phyloP scores from a whole-genome alignment of 2,329 filamentous ascomycete genomes.

The Calonectria pauciramosa region DNA sequence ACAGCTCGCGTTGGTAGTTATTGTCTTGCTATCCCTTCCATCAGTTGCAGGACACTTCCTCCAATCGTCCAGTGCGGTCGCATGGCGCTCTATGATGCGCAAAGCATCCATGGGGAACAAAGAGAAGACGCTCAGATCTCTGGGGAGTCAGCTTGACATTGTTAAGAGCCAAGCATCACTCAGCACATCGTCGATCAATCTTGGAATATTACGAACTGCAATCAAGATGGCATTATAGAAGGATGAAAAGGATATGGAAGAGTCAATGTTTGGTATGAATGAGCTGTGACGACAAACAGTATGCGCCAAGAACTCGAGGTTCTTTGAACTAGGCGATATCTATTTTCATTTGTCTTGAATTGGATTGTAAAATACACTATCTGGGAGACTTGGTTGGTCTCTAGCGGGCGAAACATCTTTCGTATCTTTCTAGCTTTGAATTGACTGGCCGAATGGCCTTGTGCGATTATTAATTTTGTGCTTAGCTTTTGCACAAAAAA shows the following conservation, averaged over 20 bases:
- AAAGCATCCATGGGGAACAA: not conserved
- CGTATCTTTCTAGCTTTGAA: not conserved
- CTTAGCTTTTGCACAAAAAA: not conserved
- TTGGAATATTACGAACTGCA: conserved; percentile 23
- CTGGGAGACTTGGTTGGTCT: not conserved
- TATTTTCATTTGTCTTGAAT: conserved; percentile 13
- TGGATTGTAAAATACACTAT: conserved; percentile 2
- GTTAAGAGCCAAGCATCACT: conserved; percentile 16
- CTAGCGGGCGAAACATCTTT: not conserved
- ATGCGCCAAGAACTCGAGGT: not conserved
- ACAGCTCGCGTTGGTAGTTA: not conserved
- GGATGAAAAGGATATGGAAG: conserved; percentile 13
- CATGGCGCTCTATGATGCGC: not conserved
- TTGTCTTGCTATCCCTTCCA: not conserved
- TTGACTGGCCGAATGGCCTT: conserved; percentile 13
- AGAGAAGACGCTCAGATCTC: not conserved
- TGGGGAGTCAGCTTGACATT: not conserved
- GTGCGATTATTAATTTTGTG: not conserved
- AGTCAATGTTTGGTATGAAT: not conserved
- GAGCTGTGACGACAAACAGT: not conserved
- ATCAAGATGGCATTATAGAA: conserved; percentile 37
- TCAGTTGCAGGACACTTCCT: not conserved
- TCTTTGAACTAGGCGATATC: not conserved
- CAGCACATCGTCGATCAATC: conserved; percentile 23
- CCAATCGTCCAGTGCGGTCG: not conserved